Conservation (phyloP, 169 alveolate species). For the Toxoplasma gondii region DNA sequence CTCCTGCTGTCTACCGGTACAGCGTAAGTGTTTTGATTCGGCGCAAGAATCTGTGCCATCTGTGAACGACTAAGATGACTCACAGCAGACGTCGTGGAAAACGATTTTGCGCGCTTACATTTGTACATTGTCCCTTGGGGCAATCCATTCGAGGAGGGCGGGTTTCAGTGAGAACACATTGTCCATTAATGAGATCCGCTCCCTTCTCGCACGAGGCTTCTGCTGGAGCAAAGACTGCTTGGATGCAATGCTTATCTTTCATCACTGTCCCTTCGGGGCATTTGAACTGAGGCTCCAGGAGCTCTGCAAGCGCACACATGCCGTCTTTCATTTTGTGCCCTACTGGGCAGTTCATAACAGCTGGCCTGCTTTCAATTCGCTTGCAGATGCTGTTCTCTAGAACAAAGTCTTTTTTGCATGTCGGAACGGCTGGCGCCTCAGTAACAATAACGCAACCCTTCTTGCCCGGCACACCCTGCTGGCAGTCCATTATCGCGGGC, state of each 20-base stretch:
- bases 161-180: slow-evolving; percentile 9
- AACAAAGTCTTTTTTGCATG: slow-evolving; percentile 22
- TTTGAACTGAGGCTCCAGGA: not conserved
- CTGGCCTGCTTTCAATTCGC: slow-evolving; percentile 14
- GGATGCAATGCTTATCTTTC: slow-evolving; percentile 31
- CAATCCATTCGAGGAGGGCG: slow-evolving; percentile 23
- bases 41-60: too few relatives aligned
- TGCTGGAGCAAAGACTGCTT: slow-evolving; percentile 12
- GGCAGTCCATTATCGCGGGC: not conserved
- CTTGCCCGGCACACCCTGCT: slow-evolving; percentile 31
- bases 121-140: not conserved
- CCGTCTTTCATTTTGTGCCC: slow-evolving; percentile 24
- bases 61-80: too few relatives aligned
- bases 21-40: too few relatives aligned
- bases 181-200: slow-evolving; percentile 8
- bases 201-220: slow-evolving; percentile 44
- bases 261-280: slow-evolving; percentile 26
- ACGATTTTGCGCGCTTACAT: not conserved
- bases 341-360: not conserved
- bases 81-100: too few relatives aligned
- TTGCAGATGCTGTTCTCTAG: slow-evolving; percentile 9
- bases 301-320: slow-evolving; percentile 7
- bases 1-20: too few relatives aligned
- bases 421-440: not conserved
- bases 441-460: slow-evolving; percentile 15